Evolutionary conservation across 768 basidiomycete genomes (phyloP), one percentile per base, ranked within the genome.

Genomic region (Tylopilus felleus): DNA sequence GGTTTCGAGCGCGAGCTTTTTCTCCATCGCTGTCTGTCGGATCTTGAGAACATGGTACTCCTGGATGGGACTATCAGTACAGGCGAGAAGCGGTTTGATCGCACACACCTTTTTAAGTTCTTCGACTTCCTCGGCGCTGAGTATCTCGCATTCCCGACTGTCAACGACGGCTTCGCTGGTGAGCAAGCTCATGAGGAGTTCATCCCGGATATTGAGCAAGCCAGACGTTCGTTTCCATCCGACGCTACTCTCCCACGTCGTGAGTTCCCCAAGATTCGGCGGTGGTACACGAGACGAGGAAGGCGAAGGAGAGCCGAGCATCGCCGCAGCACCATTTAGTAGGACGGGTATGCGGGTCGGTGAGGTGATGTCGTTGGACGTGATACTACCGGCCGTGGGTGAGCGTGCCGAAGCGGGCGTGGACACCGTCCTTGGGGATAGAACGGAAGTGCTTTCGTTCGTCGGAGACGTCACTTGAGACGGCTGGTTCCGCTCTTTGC

Each of bases 81-180:
- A 39, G 23, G 23, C 13, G 14, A 23, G 28, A 47, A 38, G 75
- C 9, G 69, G 76, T 57, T 14, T 8, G 40, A 29, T 29, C 16
- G 19, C 17, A 21, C 76, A 35, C 56, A 85, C 86, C 76, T 84
- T 83, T 71, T 86, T 89, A 59, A 85, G 74, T 29, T 81, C 80
- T 53, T 88, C 85, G 16, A 87, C 81, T 60, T 86, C 82, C 44
- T 89, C 86, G 56, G 85, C 80, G 50, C 79, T 81, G 41, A 95
- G 75, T 21, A 97, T 85, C 49, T 86, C 83, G 65, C 82, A 90
- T 42, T 83, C 83, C 28, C 88, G 84, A 63, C 90, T 90, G 63
- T 98, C 93, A n/a, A 98, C 85, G 39, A 91, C 83, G 5, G 96
- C 96, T 71, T 98, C 93, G 51, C 93, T 93, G 39, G 94, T 90